Conservation (phyloP, 2,329 filamentous ascomycete genomes). For the Magnaporthiopsis incrustans region DNA sequence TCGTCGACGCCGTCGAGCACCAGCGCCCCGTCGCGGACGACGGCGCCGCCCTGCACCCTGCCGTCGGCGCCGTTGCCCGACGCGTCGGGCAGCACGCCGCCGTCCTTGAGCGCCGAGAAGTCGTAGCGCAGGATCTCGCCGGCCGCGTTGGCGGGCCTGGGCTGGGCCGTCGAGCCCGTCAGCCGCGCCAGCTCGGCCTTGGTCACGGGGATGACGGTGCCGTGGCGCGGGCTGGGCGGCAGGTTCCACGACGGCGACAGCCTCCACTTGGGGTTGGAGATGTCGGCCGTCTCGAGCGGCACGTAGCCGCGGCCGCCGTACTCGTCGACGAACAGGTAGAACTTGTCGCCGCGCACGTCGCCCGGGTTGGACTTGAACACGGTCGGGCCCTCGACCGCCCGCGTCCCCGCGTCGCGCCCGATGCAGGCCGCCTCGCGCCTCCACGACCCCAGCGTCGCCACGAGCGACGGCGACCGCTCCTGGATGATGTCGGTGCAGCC, state of each 20-base stretch:
- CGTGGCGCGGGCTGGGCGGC: conserved; percentile 42
- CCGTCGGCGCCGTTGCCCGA: conserved; percentile 16
- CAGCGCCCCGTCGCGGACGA: conserved; percentile 12
- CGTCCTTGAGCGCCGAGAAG: conserved; percentile 11
- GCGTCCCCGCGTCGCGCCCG: conserved; percentile 38
- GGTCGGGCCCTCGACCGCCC: conserved; percentile 42
- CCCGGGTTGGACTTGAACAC: conserved; percentile 40
- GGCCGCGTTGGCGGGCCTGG: conserved; percentile 10
- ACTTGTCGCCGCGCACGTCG: conserved; percentile 43
- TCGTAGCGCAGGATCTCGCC: conserved; percentile 17
- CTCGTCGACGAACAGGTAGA: conserved; percentile 48
- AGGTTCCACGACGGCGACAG: conserved; percentile 36
- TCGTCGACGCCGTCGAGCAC: conserved; percentile 17
- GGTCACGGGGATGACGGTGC: conserved; percentile 44
- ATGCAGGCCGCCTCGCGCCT: conserved; percentile 38
- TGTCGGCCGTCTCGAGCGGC: conserved; percentile 41
- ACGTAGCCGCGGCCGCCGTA: conserved; percentile 43
- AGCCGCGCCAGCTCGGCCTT: conserved; percentile 32
- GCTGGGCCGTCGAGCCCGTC: conserved; percentile 14
- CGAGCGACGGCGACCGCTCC: conserved; percentile 35
- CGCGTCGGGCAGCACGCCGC: conserved; percentile 12
- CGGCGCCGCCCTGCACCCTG: conserved; percentile 15
- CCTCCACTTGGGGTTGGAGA: conserved; percentile 39
- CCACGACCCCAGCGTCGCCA: conserved; percentile 34
- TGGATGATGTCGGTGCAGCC: conserved; percentile 48